phyloP scores from a whole-genome alignment of 768 basidiomycete species.

The Phylloporus sp. region DNA sequence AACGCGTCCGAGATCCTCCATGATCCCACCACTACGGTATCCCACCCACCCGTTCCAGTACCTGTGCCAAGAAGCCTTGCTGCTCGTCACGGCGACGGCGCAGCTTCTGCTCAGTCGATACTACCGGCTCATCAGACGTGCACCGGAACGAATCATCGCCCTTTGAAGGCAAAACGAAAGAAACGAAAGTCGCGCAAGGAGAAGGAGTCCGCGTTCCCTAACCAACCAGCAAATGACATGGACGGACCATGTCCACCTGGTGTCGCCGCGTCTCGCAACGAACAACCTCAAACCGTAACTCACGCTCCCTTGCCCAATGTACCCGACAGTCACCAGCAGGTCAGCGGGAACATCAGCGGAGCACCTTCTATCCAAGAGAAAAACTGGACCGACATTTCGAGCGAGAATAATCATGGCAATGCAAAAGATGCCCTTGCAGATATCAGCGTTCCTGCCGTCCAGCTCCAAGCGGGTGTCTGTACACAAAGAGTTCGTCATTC shows the following conservation, averaged over 20 bases:
- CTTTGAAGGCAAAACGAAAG: conserved; percentile 9
- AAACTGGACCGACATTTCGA: neutral
- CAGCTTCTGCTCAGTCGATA: neutral
- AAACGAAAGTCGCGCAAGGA: conserved; percentile 13
- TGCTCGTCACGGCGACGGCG: neutral
- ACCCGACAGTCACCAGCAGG: neutral
- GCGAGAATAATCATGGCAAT: neutral
- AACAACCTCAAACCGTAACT: conserved; percentile 2
- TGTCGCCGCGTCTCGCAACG: neutral
- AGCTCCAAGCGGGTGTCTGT: conserved; percentile 20
- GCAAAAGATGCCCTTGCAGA: neutral
- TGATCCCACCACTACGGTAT: neutral
- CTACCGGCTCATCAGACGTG: neutral
- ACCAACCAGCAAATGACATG: neutral
- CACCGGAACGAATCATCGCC: neutral
- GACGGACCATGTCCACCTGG: neutral
- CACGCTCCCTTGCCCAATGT: neutral
- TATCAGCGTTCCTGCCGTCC: neutral
- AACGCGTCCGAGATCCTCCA: conserved; percentile 3
- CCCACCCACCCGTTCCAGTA: neutral
- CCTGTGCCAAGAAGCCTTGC: neutral
- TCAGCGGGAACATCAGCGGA: neutral
- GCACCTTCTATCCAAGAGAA: neutral
- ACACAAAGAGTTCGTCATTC: conserved; percentile 26
- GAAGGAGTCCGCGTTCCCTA: neutral